A percentile compares a stretch with the other conserved stretches of the same genome.
These are phyloP conservation scores for Sporothrix protearum DNA, from an alignment of 2,329 filamentous ascomycete genomes.

Conservation along the genomic window DNA sequence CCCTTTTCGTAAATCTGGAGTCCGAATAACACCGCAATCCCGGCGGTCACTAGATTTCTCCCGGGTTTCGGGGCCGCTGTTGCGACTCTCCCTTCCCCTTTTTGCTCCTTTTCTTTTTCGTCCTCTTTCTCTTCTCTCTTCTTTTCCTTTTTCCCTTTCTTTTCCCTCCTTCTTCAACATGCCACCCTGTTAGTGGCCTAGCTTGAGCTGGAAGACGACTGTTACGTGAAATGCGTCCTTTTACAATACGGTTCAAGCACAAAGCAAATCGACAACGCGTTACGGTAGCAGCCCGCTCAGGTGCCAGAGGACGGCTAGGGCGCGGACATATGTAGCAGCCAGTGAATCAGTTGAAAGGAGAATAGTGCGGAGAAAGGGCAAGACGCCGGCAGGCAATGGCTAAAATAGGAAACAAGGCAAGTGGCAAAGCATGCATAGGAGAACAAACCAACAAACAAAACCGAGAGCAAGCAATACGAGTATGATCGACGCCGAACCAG, in stretches of 20 bases:
- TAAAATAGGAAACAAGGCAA: neutral
- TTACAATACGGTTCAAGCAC: neutral
- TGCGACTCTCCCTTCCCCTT: neutral
- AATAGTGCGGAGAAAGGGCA: neutral
- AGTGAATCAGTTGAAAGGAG: neutral
- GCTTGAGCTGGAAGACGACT: neutral
- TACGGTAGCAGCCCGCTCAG: neutral
- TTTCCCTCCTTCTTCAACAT: neutral
- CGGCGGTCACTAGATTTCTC: neutral
- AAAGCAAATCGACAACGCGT: neutral
- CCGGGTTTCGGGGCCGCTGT: neutral
- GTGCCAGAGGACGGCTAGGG: neutral
- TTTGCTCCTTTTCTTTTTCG: neutral
- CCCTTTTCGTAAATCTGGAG: neutral
- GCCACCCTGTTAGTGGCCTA: conserved; percentile 1
- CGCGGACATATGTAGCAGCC: neutral
- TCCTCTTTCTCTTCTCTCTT: neutral
- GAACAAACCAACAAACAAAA: neutral
- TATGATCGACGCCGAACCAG: neutral
- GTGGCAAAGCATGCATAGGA: neutral
- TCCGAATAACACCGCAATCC: neutral
- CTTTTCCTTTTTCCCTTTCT: neutral
- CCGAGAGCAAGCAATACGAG: neutral
- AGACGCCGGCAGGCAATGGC: neutral
- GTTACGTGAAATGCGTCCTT: neutral